Evolutionary conservation across 768 basidiomycete genomes (phyloP), one percentile per base, ranked within the genome.

Genomic region (Tulasnella sp.): DNA sequence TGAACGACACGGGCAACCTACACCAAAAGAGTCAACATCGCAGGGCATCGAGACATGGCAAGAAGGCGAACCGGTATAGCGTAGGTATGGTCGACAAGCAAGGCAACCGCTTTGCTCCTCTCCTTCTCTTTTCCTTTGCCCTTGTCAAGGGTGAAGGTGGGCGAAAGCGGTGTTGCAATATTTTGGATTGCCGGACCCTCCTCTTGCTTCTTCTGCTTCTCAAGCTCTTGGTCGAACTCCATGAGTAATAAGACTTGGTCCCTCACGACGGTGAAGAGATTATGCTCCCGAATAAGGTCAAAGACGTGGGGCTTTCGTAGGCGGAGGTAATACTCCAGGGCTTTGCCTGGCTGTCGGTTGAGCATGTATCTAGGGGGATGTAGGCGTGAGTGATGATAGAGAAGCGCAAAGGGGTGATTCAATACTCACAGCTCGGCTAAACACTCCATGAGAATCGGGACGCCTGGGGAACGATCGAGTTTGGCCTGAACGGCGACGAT

Each of bases 341-440:
- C 98, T 86, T 97, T 97, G 31, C 94, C 96, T 2, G 95, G 95
- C 87, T 99, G 98, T 2, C 95, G 92, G 83, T 97, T 96, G 28
- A 91, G 88, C 48, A 91, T 92, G 85, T 95, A 96, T 75, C 96
- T 97, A 82, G 7, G 46, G 24, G n/a, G 18, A 79, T 7, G 1
- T 50, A 8, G 14, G 14, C 42, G 9, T 50, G 28, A 31, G 28
- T 28, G 1, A 41, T 14, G n/a, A 22, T 73, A 60, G 41, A 37
- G 34, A 3, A 31, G 3, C 9, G 16, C n/a, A 22, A 14, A 40
- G 46, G 0, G n/a, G 14, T 2, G 14, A 31, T 48, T 20, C 72
- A 18, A 80, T 76, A 86, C 90, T 82, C 83, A 96, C 94, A 99
- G 87, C 83, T 99, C 97, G 0, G 95, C 95, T 34, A 99, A 87